Evolutionary conservation across 768 basidiomycete species (phyloP).

Genomic region (Auriscalpium microsporum): DNA sequence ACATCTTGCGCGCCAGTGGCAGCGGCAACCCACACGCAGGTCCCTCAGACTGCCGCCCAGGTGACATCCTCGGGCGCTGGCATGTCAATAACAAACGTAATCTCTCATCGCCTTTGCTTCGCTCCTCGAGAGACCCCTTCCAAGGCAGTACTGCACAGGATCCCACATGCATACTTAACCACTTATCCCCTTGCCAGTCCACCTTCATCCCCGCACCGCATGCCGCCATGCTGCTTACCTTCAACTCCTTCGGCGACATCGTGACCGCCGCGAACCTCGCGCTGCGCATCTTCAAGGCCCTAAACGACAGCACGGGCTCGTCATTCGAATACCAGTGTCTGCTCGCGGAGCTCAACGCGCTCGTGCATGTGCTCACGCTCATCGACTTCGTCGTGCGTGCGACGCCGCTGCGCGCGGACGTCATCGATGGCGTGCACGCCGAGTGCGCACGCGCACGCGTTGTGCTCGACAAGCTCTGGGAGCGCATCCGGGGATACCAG

Average conservation of each 20-base stretch:
- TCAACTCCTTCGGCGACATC: not conserved
- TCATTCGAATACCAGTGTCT: not conserved
- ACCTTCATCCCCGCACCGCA: constrained; percentile 52
- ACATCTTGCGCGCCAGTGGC: no score
- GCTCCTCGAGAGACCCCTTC: no score
- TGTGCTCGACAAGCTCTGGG: not conserved
- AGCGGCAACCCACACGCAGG: no score
- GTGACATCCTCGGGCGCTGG: no score
- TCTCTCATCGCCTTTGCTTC: no score
- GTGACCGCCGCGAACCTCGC: not conserved
- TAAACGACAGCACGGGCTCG: not conserved
- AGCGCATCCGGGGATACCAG: not conserved
- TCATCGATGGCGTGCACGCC: not conserved
- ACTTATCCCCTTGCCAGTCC: constrained; percentile 42
- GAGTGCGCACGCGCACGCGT: not conserved
- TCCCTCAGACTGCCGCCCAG: no score
- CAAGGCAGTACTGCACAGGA: no score
- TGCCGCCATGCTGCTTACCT: not conserved
- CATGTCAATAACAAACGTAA: no score
- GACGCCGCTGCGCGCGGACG: not conserved
- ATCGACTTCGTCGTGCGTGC: not conserved
- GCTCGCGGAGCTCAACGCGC: not conserved
- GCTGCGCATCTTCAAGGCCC: not conserved
- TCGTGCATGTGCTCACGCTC: not conserved
- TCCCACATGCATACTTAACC: no score